These are phyloP conservation scores for Umbelopsis isabellina DNA, from an alignment of 192 early-diverging fungal species.

Conservation along the genomic window DNA sequence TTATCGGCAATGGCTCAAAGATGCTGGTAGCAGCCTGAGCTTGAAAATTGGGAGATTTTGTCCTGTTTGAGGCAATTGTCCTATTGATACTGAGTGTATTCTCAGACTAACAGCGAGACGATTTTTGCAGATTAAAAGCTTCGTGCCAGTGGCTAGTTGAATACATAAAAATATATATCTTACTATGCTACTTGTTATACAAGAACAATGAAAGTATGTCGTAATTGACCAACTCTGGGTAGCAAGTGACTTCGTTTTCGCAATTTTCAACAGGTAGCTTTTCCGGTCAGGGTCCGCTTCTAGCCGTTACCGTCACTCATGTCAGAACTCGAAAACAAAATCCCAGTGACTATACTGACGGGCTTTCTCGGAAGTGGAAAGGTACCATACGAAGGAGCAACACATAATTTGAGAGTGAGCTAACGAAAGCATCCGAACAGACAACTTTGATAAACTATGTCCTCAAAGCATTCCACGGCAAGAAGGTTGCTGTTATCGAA, in stretches of 20 bases:
- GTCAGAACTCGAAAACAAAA: constrained; percentile 4
- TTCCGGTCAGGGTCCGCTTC: background rate
- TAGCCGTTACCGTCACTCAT: background rate
- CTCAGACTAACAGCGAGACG: no score
- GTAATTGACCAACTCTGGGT: no score
- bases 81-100: no score
- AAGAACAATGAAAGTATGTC: no score
- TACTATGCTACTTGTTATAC: no score
- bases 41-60: no score
- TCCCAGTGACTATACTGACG: constrained; percentile 22
- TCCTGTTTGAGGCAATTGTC: no score
- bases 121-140: no score
- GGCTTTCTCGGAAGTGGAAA: constrained; percentile 28
- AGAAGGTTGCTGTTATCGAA: constrained; percentile 21
- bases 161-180: no score
- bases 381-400: background rate
- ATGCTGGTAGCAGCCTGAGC: no score
- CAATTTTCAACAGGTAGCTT: background rate
- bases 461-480: constrained; percentile 24
- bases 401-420: background rate
- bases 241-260: no score
- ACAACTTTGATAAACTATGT: constrained; percentile 27
- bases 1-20: background rate
- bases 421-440: background rate
- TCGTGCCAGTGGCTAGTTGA: no score